Base-by-base conservation (phyloP, 306 rosid genomes). In the Arachis stenosperma region DNA sequence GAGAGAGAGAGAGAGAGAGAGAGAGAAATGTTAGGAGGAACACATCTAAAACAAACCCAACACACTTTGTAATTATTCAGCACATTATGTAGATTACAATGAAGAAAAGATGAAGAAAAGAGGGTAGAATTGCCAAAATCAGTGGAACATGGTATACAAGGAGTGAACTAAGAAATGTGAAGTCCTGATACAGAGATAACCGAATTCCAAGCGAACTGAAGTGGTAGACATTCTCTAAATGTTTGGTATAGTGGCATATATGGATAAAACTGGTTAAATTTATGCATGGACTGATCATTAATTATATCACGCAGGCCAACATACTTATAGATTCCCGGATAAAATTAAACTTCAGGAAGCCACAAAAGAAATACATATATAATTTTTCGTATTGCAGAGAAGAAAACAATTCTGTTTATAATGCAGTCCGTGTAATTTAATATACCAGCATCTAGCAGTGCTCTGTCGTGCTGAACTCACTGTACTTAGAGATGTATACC, bases 11-110 rank as follows among this genome's bases (percentile, higher is more conserved):
- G 37, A 33, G 2, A 33, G 37, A 33, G 37, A 33, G 1, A 51
- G 15, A 51, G 53, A 62, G 66, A 53, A 64, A 40, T 15, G 66
- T 82, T 54, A 83, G 77, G 43, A 78, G 47, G 64, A 27, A 54
- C 33, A 67, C 50, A 52, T 75, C 37, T 13, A 76, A 58, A 51
- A 43, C 59, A 13, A 9, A 58, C 29, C 42, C 59, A 53, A 51
- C 65, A 39, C 69, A 69, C 51, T 12, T 3, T 10, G 9, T 9
- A 40, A 6, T 22, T n/a, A 57, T 65, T 8, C 13, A 29, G 55
- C 47, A 67, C 53, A 74, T 33, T 7, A 22, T 54, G 65, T 27
- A 13, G 41, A 73, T 47, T 51, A 61, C 61, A 51, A 47, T 15
- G 29, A 56, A 67, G 64, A 17, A 43, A 54, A 52, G 17, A 52